Conservation (phyloP, 1,139 yeast genomes). For the Casaregolazyma lundiana region DNA sequence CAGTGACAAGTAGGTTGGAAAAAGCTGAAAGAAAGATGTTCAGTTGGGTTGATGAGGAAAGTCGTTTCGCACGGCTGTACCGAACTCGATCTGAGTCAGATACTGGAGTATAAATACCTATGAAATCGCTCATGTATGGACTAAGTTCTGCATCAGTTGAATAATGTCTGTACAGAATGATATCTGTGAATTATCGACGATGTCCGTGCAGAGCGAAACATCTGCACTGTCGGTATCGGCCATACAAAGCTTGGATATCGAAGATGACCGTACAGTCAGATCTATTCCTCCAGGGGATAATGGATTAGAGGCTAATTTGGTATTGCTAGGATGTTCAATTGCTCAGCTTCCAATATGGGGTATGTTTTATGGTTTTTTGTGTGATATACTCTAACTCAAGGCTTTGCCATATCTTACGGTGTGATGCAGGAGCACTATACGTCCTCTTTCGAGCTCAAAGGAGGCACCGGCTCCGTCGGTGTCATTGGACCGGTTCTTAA, state of each 20-base stretch:
- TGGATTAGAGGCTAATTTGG: background rate
- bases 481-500: background rate
- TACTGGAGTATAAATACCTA: too few species aligned
- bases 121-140: too few species aligned
- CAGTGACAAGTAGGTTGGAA: too few species aligned
- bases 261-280: background rate
- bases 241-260: background rate
- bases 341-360: background rate
- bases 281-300: background rate
- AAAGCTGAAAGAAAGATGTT: too few species aligned
- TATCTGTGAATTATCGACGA: too few species aligned
- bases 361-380: background rate
- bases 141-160: background rate
- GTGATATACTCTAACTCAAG: background rate
- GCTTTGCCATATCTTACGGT: background rate
- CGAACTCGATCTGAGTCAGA: too few species aligned
- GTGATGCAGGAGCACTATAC: background rate
- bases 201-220: too few species aligned
- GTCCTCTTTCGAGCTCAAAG: background rate
- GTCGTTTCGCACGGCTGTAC: too few species aligned
- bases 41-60: too few species aligned
- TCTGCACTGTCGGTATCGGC: too few species aligned
- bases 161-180: too few species aligned
- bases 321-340: background rate
- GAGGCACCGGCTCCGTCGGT: background rate